Percentiles rank a stretch among this genome's conserved stretches.
Conservation (phyloP, 2,329 filamentous ascomycete species). For the Nothopassalora personata region DNA sequence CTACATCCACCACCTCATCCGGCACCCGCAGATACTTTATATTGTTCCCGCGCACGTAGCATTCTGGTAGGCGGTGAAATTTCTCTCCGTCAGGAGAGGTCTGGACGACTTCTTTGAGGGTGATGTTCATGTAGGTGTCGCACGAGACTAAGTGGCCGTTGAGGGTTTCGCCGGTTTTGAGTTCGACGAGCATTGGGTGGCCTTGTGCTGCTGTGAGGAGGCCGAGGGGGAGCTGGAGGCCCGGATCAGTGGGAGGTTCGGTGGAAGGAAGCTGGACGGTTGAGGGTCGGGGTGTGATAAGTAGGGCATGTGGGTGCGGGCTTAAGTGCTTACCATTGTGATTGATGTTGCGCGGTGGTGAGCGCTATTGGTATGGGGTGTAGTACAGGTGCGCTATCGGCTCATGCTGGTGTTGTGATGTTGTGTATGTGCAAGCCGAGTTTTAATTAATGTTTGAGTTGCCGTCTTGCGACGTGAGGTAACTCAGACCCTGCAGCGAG, state of each 20-base stretch:
- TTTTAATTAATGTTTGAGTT: background rate
- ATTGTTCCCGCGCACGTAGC: constrained; percentile 96
- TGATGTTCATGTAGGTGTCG: constrained; percentile 99
- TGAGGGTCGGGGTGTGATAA: constrained; percentile 3
- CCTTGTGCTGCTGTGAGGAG: constrained; percentile 93
- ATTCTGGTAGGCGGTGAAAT: constrained; percentile 86
- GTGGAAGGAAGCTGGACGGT: constrained; percentile 2
- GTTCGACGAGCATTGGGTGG: constrained; percentile 95
- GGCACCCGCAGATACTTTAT: constrained; percentile 97
- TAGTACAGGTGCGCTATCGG: background rate
- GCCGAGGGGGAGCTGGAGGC: constrained; percentile 58
- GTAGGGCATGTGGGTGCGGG: background rate
- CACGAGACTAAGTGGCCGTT: constrained; percentile 95
- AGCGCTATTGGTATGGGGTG: background rate
- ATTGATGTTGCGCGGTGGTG: background rate
- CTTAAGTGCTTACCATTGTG: constrained; percentile 21
- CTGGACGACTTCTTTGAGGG: constrained; percentile 92
- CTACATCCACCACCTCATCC: constrained; percentile 91
- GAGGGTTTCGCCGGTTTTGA: constrained; percentile 95
- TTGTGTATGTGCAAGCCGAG: background rate
- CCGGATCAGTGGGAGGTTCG: constrained; percentile 22
- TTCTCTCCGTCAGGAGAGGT: constrained; percentile 92
- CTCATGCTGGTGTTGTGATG: background rate
- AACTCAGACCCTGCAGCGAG: background rate
- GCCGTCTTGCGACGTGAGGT: background rate